Conservation (phyloP, 23 red algal genomes). For the Cyanidioschyzon merolae region DNA sequence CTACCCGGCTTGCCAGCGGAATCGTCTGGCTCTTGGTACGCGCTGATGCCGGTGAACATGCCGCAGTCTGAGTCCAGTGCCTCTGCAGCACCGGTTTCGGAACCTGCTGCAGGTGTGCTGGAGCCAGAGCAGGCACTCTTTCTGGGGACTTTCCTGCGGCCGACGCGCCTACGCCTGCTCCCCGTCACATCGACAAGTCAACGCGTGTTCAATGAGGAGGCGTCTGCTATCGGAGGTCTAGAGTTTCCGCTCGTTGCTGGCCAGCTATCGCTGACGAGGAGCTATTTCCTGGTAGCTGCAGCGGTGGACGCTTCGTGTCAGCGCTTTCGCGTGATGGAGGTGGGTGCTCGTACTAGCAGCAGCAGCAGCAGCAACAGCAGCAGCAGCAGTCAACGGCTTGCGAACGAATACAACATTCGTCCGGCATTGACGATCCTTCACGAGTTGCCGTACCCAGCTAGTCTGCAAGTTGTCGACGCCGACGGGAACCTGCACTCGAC, state of each 20-base stretch:
- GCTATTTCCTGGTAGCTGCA: background rate
- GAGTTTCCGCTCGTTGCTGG: background rate
- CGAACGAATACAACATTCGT: constrained; percentile 4
- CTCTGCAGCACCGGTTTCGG: background rate
- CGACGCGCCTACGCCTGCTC: background rate
- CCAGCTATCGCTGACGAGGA: background rate
- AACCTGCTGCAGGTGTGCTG: background rate
- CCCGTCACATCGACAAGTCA: no score
- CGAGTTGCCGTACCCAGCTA: background rate
- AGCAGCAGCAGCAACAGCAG: background rate
- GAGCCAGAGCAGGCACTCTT: background rate
- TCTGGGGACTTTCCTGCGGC: background rate
- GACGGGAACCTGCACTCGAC: background rate
- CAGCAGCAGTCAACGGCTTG: background rate
- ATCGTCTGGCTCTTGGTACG: background rate
- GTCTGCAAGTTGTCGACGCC: background rate
- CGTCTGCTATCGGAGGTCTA: background rate
- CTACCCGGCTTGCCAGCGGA: background rate
- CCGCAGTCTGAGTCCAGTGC: no score
- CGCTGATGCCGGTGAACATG: no score
- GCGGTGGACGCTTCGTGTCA: background rate
- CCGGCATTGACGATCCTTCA: background rate
- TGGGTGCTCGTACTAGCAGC: background rate
- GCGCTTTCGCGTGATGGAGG: background rate
- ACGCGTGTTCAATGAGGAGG: background rate